These are phyloP conservation scores for Bipolaris victoriae DNA, from an alignment of 2,329 filamentous ascomycete species.

Conservation along the genomic window DNA sequence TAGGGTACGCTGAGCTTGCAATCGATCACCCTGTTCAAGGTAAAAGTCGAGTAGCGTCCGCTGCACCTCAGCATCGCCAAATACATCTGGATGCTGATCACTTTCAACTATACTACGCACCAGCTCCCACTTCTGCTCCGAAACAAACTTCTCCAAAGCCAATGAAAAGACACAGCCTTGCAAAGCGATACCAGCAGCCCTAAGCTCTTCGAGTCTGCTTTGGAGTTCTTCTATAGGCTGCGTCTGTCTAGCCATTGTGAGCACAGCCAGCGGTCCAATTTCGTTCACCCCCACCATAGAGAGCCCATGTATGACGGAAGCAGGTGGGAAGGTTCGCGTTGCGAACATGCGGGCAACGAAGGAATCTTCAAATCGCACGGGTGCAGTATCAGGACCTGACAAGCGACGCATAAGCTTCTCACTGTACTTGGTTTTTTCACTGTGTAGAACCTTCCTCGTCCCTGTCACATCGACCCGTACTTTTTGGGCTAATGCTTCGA, in stretches of 20 bases:
- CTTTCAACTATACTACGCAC: slow-evolving; percentile 61
- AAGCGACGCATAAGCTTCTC: slow-evolving; percentile 44
- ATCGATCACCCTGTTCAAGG: slow-evolving; percentile 58
- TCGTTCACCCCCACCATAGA: slow-evolving; percentile 71
- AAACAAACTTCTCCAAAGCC: slow-evolving; percentile 69
- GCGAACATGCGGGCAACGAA: slow-evolving; percentile 85
- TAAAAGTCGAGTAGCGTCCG: slow-evolving; percentile 61
- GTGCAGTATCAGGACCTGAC: slow-evolving; percentile 51
- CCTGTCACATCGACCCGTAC: slow-evolving; percentile 10
- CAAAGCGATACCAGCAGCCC: slow-evolving; percentile 67
- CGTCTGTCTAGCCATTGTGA: slow-evolving; percentile 75
- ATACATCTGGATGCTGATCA: slow-evolving; percentile 69
- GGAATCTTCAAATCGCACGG: slow-evolving; percentile 61
- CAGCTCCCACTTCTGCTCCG: slow-evolving; percentile 59
- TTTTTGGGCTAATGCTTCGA: slow-evolving; percentile 25
- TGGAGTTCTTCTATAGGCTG: slow-evolving; percentile 62
- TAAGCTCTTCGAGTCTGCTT: slow-evolving; percentile 65
- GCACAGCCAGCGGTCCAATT: slow-evolving; percentile 77
- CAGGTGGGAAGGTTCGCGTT: slow-evolving; percentile 72
- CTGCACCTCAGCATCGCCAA: slow-evolving; percentile 63
- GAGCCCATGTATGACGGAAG: slow-evolving; percentile 73
- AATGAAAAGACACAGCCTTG: slow-evolving; percentile 68
- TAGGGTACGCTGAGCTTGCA: slow-evolving; percentile 62
- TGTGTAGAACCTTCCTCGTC: slow-evolving; percentile 12
- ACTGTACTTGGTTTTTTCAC: slow-evolving; percentile 28